Evolutionary conservation across 352 stramenopile genomes (phyloP).

Genomic region (Globisporangium acanthophoron): DNA sequence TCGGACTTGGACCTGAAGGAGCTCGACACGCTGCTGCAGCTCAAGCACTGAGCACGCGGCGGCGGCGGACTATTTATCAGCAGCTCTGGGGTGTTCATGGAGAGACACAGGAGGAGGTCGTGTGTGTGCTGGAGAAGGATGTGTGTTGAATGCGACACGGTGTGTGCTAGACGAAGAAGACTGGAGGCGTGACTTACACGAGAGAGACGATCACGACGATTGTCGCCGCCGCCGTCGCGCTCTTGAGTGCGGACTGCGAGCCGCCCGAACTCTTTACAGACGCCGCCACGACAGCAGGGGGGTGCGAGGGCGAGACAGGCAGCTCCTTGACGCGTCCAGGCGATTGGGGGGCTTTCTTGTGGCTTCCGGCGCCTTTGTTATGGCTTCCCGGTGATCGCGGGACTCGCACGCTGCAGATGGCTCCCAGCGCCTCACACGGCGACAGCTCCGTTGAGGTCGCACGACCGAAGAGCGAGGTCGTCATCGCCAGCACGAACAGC

Average conservation of each 20-base stretch:
- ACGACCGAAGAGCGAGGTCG: too few species aligned
- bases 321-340: neutral
- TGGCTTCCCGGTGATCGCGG: too few species aligned
- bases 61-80: neutral
- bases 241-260: neutral
- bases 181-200: neutral
- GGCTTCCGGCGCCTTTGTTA: too few species aligned
- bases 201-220: slow-evolving; percentile 5
- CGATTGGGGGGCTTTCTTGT: neutral
- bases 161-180: neutral
- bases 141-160: too few species aligned
- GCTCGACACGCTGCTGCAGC: too few species aligned
- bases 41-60: neutral
- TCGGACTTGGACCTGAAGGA: neutral
- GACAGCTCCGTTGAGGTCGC: neutral
- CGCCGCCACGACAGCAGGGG: too few species aligned
- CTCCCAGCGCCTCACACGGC: neutral
- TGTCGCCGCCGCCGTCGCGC: neutral
- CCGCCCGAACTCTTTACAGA: neutral
- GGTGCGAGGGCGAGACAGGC: neutral
- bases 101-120: neutral
- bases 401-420: neutral
- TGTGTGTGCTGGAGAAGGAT: too few species aligned
- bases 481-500: too few species aligned
- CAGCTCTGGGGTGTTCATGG: too few species aligned